Base-by-base conservation (phyloP, 176 grass and related monocot species). In the Tillandsia leiboldiana region DNA sequence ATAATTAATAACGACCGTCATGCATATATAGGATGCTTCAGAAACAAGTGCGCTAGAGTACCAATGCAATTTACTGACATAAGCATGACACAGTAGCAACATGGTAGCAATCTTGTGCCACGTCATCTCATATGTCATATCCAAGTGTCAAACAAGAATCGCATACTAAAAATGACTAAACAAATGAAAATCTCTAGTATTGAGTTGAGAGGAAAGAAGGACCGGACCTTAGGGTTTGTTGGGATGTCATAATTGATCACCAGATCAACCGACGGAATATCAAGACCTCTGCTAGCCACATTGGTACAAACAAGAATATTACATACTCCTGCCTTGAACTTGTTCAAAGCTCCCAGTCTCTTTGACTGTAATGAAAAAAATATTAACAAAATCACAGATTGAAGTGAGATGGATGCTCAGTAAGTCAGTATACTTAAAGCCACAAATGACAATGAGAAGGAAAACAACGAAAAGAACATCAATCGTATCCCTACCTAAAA, bases 191-290 rank as follows among this genome's bases (percentile, higher is more conserved):
- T 29, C 28, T 29, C 28, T 29, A 29, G 33, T 23, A 65, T 73
- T 3, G 17, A 79, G 71, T 22, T 15, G 53, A 23, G 8, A 68
- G 65, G 27, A 28, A 63, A 1, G 54, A 64, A 12, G n/a, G 42
- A 96, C 88, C 92, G 20, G 20, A 20, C 20, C 20, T 96, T 96
- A 65, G 92, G 83, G 71, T 89, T 92, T 42, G 85, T 84, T 28
- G 92, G 88, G 72, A 96, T 89, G 58, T 96, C 88, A 73, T 96
- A 96, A 78, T 96, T 96, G 47, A 89, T 89, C 66, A 96, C 86
- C 61, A 92, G 33, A 77, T 92, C 79, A 68, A 96, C 92, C 56
- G 88, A 87, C 77, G 90, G 83, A 71, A 92, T 92, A 68, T 96
- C 92, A 85, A 96, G 88, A 59, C 88, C 92, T 72, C 88, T 82